Evolutionary conservation across 345 rosid species (phyloP), one percentile per base, ranked within the genome.

Genomic region (Populus simonii): DNA sequence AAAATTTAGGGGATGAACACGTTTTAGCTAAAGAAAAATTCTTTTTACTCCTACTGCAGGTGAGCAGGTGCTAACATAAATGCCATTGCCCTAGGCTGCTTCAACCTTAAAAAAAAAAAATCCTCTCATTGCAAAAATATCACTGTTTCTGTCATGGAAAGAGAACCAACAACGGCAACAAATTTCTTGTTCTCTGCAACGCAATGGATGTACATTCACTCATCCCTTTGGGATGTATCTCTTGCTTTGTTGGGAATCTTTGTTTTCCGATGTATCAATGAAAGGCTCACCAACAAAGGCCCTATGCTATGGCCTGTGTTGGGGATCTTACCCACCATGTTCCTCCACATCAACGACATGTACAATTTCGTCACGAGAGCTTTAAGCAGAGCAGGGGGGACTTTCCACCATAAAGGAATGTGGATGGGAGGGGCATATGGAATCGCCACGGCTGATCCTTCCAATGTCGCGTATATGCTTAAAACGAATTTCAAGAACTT

Each of bases 301-400:
- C 90, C 92, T 1, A 86, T 88, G 82, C 45, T 83, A 8, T 91
- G 94, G 96, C 93, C 97, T 0, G 88, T 89, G 66, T 63, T 94
- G 16, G 94, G 97, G 13, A 79, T 88, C 71, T 22, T 86, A 25
- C 92, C 90, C 0, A 80, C 87, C 16, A 38, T 87, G 22, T 67
- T 87, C 63, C 27, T 82, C 41, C 67, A 85, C 5, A 11, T 47
- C 59, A 74, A 86, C 25, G 83, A 87, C 59, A 6, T 84, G 3
- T 79, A 83, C 72, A 77, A 79, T 70, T 91, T 90, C 87, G 27
- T 49, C 78, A 87, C 91, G 0, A 29, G 61, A 59, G 83, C 87
- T 71, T 82, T 92, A 80, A 83, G 66, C 27, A 80, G 69, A 69
- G 79, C 90, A 18, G 84, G 80, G 16, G 96, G 89, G 7, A 90